Conservation (phyloP, 768 basidiomycete species). For the Daedaleopsis sinensis region DNA sequence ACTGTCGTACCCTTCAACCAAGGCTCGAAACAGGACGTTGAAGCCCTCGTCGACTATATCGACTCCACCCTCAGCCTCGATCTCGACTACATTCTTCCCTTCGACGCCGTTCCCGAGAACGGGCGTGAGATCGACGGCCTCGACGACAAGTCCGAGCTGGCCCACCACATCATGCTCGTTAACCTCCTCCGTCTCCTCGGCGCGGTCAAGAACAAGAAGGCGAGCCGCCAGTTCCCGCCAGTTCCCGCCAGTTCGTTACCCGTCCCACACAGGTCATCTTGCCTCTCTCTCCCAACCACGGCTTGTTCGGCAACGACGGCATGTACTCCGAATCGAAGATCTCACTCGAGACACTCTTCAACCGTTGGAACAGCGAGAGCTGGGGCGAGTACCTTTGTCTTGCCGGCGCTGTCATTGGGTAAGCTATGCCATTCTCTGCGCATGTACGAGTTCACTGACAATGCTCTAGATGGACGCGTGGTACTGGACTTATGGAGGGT, state of each 20-base stretch:
- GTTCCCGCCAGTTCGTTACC: conserved; percentile 96
- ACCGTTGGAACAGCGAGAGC: conserved; percentile 96
- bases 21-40: conserved; percentile 97
- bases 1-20: conserved; percentile 99
- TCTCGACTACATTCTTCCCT: conserved; percentile 97
- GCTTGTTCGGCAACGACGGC: conserved; percentile 96
- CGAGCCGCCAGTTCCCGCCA: too few species aligned
- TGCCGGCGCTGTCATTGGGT: conserved; percentile 98
- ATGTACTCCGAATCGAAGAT: conserved; percentile 99
- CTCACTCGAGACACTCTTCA: conserved; percentile 96
- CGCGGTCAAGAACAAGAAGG: conserved; percentile 98
- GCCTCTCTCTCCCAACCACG: conserved; percentile 97
- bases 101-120: conserved; percentile 98
- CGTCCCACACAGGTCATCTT: conserved; percentile 98
- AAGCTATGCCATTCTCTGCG: conserved; percentile 8
- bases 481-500: conserved; percentile 95
- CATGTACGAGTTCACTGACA: conserved; percentile 12
- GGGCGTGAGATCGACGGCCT: conserved; percentile 97
- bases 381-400: conserved; percentile 99
- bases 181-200: conserved; percentile 96
- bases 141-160: conserved; percentile 97
- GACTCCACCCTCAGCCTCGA: conserved; percentile 95
- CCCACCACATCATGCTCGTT: conserved; percentile 98
- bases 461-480: conserved; percentile 85
- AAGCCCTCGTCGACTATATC: conserved; percentile 97